Base-by-base conservation (phyloP, 2,329 filamentous ascomycete genomes). In the Aspergillus versicolor region DNA sequence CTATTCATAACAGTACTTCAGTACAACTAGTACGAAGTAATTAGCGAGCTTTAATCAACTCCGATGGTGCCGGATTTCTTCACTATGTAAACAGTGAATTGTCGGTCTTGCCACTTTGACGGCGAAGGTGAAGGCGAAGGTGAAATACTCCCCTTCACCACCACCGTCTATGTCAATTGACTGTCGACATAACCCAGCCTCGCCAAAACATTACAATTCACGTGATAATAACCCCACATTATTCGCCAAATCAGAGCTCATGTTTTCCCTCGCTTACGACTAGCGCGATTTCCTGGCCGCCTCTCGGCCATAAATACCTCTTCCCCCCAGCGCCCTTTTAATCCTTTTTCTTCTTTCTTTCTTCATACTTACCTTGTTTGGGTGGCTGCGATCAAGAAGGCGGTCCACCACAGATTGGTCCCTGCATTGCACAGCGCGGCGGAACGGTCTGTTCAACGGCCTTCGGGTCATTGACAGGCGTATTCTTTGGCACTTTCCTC, bases 391-490 rank as follows among this genome's bases (percentile, higher is more conserved):
- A 74, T 79, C 77, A 79, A 67, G 63, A 77, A 76, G 70, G 71
- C 71, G 74, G 71, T 67, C 67, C 67, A 73, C 74, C 73, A 77
- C 74, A 68, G 69, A 72, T 71, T 72, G 74, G 79, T 76, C 75
- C 79, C 80, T 82, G 77, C 81, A 82, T 83, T 82, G 81, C 81
- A 83, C 80, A 82, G 66, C 79, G 80, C 75, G 80, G 80, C 68
- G 79, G 76, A 77, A 73, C 78, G 70, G 64, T 73, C 62, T 69
- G 61, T 65, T 64, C 63, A 65, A 66, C 62, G 63, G 65, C 63
- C 52, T 67, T 69, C 67, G 68, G 70, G 69, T 71, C 70, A 69
- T 71, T 72, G 70, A 71, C 69, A 72, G 69, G 70, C 70, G 70
- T 64, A 73, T 73, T 73, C 69, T 73, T 73, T 73, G 70, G 70